Percentiles rank a stretch among this genome's conserved stretches.
Conservation (phyloP, 2,329 filamentous ascomycete species). For the Colletotrichum coccodes region DNA sequence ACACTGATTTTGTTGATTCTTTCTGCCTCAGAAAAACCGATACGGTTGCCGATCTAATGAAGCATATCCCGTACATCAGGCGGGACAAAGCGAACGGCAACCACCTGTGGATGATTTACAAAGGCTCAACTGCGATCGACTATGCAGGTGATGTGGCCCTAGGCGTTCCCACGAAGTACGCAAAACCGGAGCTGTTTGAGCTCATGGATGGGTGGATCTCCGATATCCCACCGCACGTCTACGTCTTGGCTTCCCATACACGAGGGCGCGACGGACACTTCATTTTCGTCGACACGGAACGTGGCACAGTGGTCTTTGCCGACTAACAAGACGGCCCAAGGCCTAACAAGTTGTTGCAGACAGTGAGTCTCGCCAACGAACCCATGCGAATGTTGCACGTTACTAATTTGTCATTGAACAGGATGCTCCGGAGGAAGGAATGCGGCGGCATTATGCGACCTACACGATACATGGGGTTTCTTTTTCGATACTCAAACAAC, state of each 20-base stretch:
- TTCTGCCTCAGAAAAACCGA: not conserved
- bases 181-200: not conserved
- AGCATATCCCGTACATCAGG: not conserved
- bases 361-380: too few relatives aligned
- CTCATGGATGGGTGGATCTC: not conserved
- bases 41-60: not conserved
- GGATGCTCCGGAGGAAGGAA: not conserved
- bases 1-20: not conserved
- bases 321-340: not conserved
- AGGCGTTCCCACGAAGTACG: not conserved
- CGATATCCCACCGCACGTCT: not conserved
- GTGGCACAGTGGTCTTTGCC: not conserved
- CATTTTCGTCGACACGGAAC: not conserved
- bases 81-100: not conserved
- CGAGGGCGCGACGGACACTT: not conserved
- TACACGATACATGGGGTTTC: slow-evolving; percentile 1
- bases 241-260: not conserved
- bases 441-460: not conserved
- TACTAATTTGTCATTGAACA: too few relatives aligned
- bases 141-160: not conserved
- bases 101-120: not conserved
- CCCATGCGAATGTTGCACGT: too few relatives aligned
- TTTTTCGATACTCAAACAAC: not conserved
- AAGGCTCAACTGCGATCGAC: not conserved
- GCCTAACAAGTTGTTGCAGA: not conserved